Percentiles rank a stretch among this genome's conserved stretches.
Conservation (phyloP, 305 asterid genomes). For the Solanum hybrid region DNA sequence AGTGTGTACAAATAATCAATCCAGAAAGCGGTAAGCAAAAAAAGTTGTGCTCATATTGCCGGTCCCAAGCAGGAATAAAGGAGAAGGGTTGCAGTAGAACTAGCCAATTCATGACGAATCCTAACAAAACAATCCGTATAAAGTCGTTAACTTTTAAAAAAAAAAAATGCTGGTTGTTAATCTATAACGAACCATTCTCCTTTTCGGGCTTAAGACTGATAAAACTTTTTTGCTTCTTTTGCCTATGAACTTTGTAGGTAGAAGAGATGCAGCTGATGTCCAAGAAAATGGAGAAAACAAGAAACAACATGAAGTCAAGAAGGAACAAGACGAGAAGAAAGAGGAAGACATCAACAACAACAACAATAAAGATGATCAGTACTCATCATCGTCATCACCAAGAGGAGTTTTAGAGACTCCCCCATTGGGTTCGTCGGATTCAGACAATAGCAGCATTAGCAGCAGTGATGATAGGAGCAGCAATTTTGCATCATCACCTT, state of each 20-base stretch:
- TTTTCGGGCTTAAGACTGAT: neutral
- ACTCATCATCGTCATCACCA: slow-evolving; percentile 32
- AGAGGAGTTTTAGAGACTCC: slow-evolving; percentile 65
- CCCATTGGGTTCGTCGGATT: slow-evolving; percentile 22
- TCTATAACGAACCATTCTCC: neutral
- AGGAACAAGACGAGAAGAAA: neutral
- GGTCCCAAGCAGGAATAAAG: neutral
- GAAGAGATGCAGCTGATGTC: neutral
- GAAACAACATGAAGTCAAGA: neutral
- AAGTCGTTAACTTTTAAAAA: accelerated
- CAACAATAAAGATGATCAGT: neutral
- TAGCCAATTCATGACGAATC: neutral
- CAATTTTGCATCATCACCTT: slow-evolving; percentile 19
- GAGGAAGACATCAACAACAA: neutral
- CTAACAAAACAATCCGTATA: neutral
- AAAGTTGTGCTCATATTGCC: neutral
- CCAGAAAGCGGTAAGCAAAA: no score
- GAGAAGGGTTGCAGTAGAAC: neutral
- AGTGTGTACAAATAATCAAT: no score
- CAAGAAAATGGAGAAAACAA: neutral
- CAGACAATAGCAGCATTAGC: slow-evolving; percentile 27
- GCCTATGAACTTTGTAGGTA: neutral
- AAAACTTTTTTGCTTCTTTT: neutral
- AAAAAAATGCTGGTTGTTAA: neutral
- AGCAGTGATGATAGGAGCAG: slow-evolving; percentile 29